A percentile compares a stretch with the other conserved stretches of the same genome.
These are phyloP conservation scores for Domatiomyces catenatus DNA, from an alignment of 2,329 filamentous ascomycete species.

Conservation along the genomic window DNA sequence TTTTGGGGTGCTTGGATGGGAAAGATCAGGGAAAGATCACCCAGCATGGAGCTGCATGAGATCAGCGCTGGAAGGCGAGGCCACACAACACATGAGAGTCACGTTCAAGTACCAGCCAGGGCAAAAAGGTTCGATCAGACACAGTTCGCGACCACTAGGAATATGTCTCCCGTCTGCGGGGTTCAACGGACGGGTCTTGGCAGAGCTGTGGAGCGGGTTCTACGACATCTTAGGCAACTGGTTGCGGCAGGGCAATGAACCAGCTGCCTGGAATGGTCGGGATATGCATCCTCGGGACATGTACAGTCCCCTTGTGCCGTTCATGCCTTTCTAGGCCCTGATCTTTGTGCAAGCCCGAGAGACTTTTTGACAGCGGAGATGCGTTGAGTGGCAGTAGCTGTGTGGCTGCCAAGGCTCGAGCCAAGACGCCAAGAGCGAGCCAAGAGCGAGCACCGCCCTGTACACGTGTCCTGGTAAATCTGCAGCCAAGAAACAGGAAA, in stretches of 20 bases:
- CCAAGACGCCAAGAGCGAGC: too few relatives aligned
- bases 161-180: neutral
- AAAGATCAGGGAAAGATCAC: constrained; percentile 2
- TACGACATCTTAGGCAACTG: neutral
- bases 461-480: too few relatives aligned
- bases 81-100: constrained; percentile 8
- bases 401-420: too few relatives aligned
- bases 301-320: too few relatives aligned
- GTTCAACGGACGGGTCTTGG: neutral
- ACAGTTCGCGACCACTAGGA: neutral
- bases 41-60: constrained; percentile 15
- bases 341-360: too few relatives aligned
- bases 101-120: neutral
- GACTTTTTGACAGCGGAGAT: too few relatives aligned
- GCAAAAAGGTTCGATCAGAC: neutral
- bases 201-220: neutral
- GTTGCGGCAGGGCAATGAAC: neutral
- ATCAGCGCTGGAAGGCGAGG: constrained; percentile 9
- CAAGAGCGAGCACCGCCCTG: too few relatives aligned
- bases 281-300: too few relatives aligned
- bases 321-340: too few relatives aligned
- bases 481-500: too few relatives aligned
- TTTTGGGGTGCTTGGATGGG: neutral
- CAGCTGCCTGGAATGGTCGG: too few relatives aligned
- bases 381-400: too few relatives aligned